Percentiles rank a stretch among this genome's conserved stretches.
Evolutionary conservation across 2,329 filamentous ascomycete species (phyloP).

Genomic region (Paraphoma chrysanthemicola): DNA sequence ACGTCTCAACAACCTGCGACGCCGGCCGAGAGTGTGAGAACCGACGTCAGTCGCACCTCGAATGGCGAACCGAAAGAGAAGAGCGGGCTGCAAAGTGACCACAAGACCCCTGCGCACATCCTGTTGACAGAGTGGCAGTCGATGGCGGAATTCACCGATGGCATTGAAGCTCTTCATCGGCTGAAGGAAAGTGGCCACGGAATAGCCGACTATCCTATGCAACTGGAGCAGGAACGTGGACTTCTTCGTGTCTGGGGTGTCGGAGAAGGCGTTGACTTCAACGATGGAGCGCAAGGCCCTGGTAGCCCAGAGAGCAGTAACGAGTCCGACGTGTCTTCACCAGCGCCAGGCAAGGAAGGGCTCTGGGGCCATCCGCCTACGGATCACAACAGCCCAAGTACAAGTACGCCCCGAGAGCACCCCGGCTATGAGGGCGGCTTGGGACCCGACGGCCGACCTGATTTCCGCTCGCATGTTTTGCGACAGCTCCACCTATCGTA

Average conservation of each 20-base stretch:
- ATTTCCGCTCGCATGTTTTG: conserved; percentile 60
- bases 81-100: conserved; percentile 74
- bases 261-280: conserved; percentile 74
- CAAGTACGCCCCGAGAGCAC: conserved; percentile 28
- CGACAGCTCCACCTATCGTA: conserved; percentile 62
- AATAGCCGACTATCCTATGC: conserved; percentile 71
- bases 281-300: conserved; percentile 53
- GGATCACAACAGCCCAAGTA: conserved; percentile 45
- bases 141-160: conserved; percentile 63
- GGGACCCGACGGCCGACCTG: conserved; percentile 60
- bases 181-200: conserved; percentile 73
- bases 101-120: conserved; percentile 88
- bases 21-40: conserved; percentile 42
- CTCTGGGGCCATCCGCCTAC: conserved; percentile 59
- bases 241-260: conserved; percentile 77
- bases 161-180: conserved; percentile 56
- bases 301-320: conserved; percentile 44
- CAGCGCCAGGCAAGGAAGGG: conserved; percentile 53
- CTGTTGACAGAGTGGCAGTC: conserved; percentile 71
- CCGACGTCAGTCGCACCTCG: conserved; percentile 27
- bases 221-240: conserved; percentile 75
- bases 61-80: conserved; percentile 29
- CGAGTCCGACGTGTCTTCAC: conserved; percentile 49
- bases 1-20: conserved; percentile 39
- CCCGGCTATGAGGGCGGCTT: conserved; percentile 58